A percentile compares a stretch with the other conserved stretches of the same genome.
Conservation (phyloP, 2,329 filamentous ascomycete species). For the Diplocarpon mali region DNA sequence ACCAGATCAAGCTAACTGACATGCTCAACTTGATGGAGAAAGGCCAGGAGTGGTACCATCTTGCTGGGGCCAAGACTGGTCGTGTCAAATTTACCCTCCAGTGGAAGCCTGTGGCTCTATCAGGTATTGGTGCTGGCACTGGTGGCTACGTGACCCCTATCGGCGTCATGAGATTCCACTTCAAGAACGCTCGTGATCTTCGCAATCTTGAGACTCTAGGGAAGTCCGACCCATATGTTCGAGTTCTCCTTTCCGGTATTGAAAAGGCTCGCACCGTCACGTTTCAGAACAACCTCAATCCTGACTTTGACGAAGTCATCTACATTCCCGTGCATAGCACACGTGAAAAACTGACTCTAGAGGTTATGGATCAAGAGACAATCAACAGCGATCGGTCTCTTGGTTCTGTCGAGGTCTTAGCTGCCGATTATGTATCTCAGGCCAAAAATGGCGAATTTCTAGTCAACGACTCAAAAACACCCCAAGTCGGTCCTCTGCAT, state of each 20-base stretch:
- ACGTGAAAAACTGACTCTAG: conserved; percentile 74
- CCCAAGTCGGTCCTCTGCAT: conserved; percentile 56
- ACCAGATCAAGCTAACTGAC: conserved; percentile 91
- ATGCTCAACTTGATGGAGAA: conserved; percentile 84
- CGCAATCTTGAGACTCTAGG: conserved; percentile 91
- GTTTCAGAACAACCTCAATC: conserved; percentile 90
- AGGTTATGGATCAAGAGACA: conserved; percentile 95
- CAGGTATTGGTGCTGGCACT: conserved; percentile 63
- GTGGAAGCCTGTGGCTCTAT: conserved; percentile 89
- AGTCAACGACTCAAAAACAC: conserved; percentile 63
- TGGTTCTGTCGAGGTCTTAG: conserved; percentile 66
- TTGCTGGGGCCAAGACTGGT: conserved; percentile 69
- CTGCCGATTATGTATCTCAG: conserved; percentile 68
- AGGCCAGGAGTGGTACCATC: conserved; percentile 92
- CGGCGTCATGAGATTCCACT: conserved; percentile 90
- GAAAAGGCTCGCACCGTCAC: conserved; percentile 89
- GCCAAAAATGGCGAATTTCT: conserved; percentile 72
- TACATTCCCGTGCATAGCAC: conserved; percentile 83
- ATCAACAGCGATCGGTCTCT: conserved; percentile 84
- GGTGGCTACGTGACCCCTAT: conserved; percentile 89
- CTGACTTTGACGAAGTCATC: conserved; percentile 89
- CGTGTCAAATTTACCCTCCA: conserved; percentile 83
- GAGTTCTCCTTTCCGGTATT: conserved; percentile 79
- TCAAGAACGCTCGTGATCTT: conserved; percentile 70
- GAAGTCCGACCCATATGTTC: conserved; percentile 91